Evolutionary conservation across 805 yeast genomes (phyloP).

Genomic region (Cyberlindnera amylophila): DNA sequence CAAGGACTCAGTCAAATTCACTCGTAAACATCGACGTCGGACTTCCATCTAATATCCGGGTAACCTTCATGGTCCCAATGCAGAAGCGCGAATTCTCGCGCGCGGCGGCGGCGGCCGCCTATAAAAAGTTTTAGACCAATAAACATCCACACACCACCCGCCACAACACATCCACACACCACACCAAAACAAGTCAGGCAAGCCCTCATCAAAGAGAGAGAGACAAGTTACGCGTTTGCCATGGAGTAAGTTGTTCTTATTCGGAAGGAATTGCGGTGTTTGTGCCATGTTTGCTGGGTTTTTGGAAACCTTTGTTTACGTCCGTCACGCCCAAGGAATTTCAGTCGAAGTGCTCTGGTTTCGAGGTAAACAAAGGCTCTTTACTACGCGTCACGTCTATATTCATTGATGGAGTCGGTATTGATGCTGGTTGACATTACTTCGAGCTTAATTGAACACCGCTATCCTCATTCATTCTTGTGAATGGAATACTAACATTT

Average conservation of each 20-base stretch:
- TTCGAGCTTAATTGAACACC: too few relatives aligned
- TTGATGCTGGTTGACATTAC: background rate
- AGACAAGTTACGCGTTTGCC: background rate
- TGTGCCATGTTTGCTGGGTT: background rate
- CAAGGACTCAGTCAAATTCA: too few relatives aligned
- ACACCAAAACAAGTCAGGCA: background rate
- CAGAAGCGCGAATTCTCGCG: too few relatives aligned
- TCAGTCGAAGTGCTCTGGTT: too few relatives aligned
- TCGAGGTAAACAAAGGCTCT: background rate
- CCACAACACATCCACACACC: slow-evolving; percentile 4
- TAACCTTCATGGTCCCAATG: background rate
- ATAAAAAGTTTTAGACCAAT: too few relatives aligned
- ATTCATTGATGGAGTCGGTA: background rate
- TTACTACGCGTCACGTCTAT: background rate
- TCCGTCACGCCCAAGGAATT: background rate
- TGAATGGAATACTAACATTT: slow-evolving; percentile 1
- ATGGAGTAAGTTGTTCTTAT: background rate
- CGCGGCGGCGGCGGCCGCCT: too few relatives aligned
- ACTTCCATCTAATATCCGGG: too few relatives aligned
- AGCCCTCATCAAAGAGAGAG: background rate
- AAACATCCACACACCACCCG: slow-evolving; percentile 4
- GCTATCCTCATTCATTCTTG: too few relatives aligned
- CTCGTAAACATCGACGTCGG: too few relatives aligned
- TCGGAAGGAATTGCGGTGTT: too few relatives aligned
- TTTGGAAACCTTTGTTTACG: background rate